These are phyloP conservation scores for Ascosphaera apis DNA, from an alignment of 2,329 filamentous ascomycete species.

Conservation along the genomic window DNA sequence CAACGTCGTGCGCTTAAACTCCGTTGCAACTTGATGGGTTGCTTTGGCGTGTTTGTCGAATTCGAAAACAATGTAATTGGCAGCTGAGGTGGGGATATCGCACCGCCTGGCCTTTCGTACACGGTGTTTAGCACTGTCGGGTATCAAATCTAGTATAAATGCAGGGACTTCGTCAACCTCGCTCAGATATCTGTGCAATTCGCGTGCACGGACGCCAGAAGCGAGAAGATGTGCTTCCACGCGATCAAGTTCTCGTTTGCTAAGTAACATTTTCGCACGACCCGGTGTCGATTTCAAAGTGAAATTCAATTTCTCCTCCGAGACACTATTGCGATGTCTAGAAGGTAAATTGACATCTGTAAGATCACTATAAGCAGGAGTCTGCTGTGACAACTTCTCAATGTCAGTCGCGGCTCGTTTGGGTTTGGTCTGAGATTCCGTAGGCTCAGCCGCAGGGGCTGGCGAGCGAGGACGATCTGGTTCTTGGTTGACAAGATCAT, in stretches of 20 bases:
- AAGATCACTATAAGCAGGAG: background rate
- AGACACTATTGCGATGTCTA: background rate
- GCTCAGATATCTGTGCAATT: slow-evolving; percentile 46
- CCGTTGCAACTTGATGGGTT: slow-evolving; percentile 21
- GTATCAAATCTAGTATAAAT: slow-evolving; percentile 13
- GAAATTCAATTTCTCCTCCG: background rate
- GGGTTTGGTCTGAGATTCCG: background rate
- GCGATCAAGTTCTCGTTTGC: slow-evolving; percentile 56
- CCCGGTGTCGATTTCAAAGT: background rate
- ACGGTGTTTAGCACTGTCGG: slow-evolving; percentile 10
- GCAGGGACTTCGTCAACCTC: slow-evolving; percentile 17
- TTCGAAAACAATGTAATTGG: slow-evolving; percentile 25
- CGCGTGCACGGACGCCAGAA: slow-evolving; percentile 73
- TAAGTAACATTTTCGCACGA: slow-evolving; percentile 16
- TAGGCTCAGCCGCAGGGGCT: background rate
- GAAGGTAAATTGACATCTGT: background rate
- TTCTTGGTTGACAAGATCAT: background rate
- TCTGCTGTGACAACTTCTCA: background rate
- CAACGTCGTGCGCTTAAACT: slow-evolving; percentile 23
- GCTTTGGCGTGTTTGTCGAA: slow-evolving; percentile 23
- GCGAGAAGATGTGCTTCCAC: slow-evolving; percentile 53
- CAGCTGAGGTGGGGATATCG: slow-evolving; percentile 31
- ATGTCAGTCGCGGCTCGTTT: background rate
- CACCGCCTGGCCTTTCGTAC: slow-evolving; percentile 22
- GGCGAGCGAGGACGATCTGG: background rate